A percentile compares a stretch with the other conserved stretches of the same genome.
phyloP scores from a whole-genome alignment of 2,329 filamentous ascomycete genomes.

The Penicillium crustosum region DNA sequence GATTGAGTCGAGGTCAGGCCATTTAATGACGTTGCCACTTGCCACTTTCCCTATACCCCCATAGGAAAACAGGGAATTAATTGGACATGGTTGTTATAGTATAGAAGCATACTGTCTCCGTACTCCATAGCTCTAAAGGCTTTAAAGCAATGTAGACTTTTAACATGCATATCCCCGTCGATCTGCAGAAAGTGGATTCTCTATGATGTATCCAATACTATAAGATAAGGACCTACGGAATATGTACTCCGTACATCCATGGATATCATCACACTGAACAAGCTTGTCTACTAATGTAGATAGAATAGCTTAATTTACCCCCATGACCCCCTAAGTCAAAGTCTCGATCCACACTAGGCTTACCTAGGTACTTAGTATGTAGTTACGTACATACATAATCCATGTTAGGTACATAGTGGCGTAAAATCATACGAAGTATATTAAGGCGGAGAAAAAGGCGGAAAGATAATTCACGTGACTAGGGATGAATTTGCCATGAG shows the following conservation, averaged over 20 bases:
- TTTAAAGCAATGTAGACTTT: not conserved
- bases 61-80: not conserved
- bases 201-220: not conserved
- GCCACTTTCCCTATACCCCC: not conserved
- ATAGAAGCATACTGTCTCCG: not conserved
- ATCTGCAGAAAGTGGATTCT: slow-evolving; percentile 4
- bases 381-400: not conserved
- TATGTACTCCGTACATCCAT: too few relatives aligned
- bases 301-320: not conserved
- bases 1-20: not conserved
- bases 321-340: too few relatives aligned
- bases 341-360: not conserved
- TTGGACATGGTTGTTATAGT: not conserved
- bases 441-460: slow-evolving; percentile 1
- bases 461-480: not conserved
- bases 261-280: too few relatives aligned
- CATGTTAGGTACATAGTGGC: not conserved
- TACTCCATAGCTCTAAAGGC: not conserved
- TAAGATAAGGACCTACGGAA: too few relatives aligned
- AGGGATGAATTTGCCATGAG: not conserved
- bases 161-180: slow-evolving; percentile 2
- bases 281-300: not conserved
- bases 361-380: not conserved
- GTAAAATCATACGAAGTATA: not conserved
- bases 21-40: slow-evolving; percentile 6